Base-by-base conservation (phyloP, 2,329 filamentous ascomycete genomes). In the Hawksworthiomyces lignivorus region DNA sequence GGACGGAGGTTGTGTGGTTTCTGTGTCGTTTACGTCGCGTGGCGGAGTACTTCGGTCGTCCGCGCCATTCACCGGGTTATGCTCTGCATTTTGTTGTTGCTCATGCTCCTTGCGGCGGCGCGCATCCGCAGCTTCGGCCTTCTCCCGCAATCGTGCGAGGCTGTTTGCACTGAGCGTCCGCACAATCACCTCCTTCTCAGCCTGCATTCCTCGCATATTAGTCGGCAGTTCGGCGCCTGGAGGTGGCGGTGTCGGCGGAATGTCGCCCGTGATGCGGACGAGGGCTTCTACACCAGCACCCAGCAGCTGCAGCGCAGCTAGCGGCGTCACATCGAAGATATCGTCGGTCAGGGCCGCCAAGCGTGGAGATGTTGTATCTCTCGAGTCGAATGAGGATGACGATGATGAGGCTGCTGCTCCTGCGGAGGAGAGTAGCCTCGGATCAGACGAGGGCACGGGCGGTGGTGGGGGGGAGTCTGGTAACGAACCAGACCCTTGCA, bases 301-400 rank as follows among this genome's bases (percentile, higher is more conserved):
- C n/a, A 97, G 73, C 49, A 94, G 68, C 55, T 82, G 84, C 55
- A 97, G 73, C 5, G 89, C 89, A 3, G 80, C 80, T 39, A 82
- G 70, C 4, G 87, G 79, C 1, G 79, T 67, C 46, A 96, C 72
- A 39, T 75, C 75, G 63, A 84, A 85, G 48, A 94, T 73, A 58
- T 88, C 82, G 61, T 84, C 72, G 28, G 43, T 36, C 11, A 49
- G 45, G 63, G 56, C 50, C 3, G 45, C 44, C 2, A 52, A 44
- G 27, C 38, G 43, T 5, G 46, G 44, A 3, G 50, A 50, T 3
- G 46, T 32, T 4, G 27, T 39, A 14, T 46, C 43, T 20, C 27
- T 32, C 18, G 35, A 15, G 31, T 40, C 24, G 40, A n/a, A n/a
- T n/a, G n/a, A n/a, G n/a, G n/a, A n/a, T n/a, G n/a, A n/a, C n/a